Evolutionary conservation across 2,329 filamentous ascomycete genomes (phyloP).

Genomic region (Monosporascus sp.): DNA sequence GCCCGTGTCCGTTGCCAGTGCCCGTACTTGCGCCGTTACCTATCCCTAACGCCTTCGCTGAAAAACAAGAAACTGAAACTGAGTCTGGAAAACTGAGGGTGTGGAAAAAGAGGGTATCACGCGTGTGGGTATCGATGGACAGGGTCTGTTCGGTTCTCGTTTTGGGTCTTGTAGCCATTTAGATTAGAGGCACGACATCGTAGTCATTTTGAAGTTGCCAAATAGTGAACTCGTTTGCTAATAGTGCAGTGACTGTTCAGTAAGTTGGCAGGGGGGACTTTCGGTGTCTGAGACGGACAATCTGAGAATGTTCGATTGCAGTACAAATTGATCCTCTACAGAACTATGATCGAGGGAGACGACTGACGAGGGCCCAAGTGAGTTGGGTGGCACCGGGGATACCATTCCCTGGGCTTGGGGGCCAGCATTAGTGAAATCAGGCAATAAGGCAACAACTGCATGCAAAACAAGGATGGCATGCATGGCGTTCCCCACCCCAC

Average conservation of each 20-base stretch:
- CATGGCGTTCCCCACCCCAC: neutral
- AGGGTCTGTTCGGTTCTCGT: slow-evolving; percentile 13
- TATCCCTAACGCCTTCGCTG: neutral
- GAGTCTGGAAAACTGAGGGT: slow-evolving; percentile 3
- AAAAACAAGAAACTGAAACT: neutral
- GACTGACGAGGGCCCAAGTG: neutral
- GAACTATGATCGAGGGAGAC: neutral
- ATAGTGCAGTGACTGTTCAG: too few relatives aligned
- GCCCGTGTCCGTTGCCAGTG: neutral
- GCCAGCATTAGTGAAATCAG: neutral
- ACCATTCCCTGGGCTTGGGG: neutral
- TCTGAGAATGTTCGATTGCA: too few relatives aligned
- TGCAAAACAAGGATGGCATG: neutral
- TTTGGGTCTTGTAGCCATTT: slow-evolving; percentile 24
- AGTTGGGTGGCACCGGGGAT: slow-evolving; percentile 1
- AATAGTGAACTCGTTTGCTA: too few relatives aligned
- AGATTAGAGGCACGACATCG: slow-evolving; percentile 9
- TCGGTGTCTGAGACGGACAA: neutral
- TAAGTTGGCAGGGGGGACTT: neutral
- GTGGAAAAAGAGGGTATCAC: slow-evolving; percentile 12
- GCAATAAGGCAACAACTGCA: neutral
- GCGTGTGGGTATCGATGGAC: slow-evolving; percentile 18
- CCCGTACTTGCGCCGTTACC: neutral
- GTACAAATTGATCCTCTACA: neutral
- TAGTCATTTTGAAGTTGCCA: slow-evolving; percentile 17